These are phyloP conservation scores for Jamesozyma lodderae DNA, from an alignment of 805 yeast species.

Conservation along the genomic window DNA sequence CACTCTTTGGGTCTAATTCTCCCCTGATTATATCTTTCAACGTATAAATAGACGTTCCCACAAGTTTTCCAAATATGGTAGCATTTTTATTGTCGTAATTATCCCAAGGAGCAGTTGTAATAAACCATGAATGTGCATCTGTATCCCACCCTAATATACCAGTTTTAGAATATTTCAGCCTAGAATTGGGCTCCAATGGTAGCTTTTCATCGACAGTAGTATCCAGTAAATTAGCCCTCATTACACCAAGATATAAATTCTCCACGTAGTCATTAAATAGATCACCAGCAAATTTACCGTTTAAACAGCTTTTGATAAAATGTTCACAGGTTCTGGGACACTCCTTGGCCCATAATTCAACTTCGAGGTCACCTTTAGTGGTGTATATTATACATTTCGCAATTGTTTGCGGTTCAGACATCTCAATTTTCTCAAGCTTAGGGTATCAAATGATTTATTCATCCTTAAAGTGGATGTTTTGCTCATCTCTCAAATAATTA, in stretches of 20 bases:
- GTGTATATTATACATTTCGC: constrained; percentile 52
- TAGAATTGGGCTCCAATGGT: constrained; percentile 38
- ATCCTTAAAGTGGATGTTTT: too few relatives aligned
- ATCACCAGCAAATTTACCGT: constrained; percentile 35
- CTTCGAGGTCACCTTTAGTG: constrained; percentile 46
- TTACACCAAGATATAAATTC: not conserved
- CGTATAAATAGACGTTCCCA: constrained; percentile 47
- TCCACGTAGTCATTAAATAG: constrained; percentile 25
- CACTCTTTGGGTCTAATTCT: constrained; percentile 34
- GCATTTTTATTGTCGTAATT: constrained; percentile 36
- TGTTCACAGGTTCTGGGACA: constrained; percentile 39
- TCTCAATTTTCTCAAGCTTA: too few relatives aligned
- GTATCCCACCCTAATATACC: constrained; percentile 48
- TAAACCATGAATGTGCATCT: constrained; percentile 31
- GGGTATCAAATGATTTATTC: too few relatives aligned
- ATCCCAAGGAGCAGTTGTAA: constrained; percentile 41
- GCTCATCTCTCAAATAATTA: too few relatives aligned
- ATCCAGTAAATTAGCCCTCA: not conserved
- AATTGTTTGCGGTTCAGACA: constrained; percentile 45
- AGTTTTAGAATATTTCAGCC: constrained; percentile 42
- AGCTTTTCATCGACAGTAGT: not conserved
- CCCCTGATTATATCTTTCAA: constrained; percentile 41
- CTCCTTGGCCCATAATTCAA: constrained; percentile 67
- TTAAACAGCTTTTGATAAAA: constrained; percentile 43
- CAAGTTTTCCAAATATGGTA: constrained; percentile 49